Evolutionary conservation across 441 rosid species (phyloP).

Genomic region (Croton laevigatus): DNA sequence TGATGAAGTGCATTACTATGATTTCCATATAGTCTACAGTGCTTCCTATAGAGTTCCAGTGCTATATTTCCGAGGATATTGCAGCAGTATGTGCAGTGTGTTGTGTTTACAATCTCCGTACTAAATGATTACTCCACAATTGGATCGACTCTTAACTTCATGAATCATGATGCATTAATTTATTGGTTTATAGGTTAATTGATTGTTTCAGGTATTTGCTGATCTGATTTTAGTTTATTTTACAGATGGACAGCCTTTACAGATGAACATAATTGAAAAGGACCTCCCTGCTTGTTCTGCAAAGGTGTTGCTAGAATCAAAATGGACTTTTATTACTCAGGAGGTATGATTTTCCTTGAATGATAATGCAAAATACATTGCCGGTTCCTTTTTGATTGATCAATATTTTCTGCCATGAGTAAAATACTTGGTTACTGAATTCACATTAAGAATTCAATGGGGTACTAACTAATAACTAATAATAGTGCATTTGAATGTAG

Average conservation of each 20-base stretch:
- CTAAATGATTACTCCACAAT: constrained; percentile 1
- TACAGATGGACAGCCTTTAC: constrained; percentile 60
- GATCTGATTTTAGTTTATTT: constrained; percentile 9
- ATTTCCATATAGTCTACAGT: constrained; percentile 74
- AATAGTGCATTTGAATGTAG: constrained; percentile 27
- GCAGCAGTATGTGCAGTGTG: constrained; percentile 45
- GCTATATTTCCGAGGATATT: constrained; percentile 65
- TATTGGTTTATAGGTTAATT: not conserved
- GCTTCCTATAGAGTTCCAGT: constrained; percentile 69
- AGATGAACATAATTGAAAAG: constrained; percentile 57
- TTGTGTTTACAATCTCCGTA: not conserved
- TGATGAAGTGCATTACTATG: constrained; percentile 53
- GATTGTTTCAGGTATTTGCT: not conserved
- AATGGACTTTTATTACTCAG: constrained; percentile 83
- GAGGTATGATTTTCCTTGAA: constrained; percentile 41
- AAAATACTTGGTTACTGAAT: not conserved
- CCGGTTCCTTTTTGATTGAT: not conserved
- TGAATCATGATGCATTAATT: not conserved
- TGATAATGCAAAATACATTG: not conserved
- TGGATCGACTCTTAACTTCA: not conserved
- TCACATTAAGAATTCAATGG: not conserved
- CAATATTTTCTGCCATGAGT: not conserved
- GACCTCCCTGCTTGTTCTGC: constrained; percentile 68
- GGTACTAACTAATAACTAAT: not conserved
- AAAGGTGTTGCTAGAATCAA: constrained; percentile 54